Evolutionary conservation across 495 filamentous ascomycete species (phyloP), one percentile per base, ranked within the genome.

Genomic region (Aspergillus bertholletiae): DNA sequence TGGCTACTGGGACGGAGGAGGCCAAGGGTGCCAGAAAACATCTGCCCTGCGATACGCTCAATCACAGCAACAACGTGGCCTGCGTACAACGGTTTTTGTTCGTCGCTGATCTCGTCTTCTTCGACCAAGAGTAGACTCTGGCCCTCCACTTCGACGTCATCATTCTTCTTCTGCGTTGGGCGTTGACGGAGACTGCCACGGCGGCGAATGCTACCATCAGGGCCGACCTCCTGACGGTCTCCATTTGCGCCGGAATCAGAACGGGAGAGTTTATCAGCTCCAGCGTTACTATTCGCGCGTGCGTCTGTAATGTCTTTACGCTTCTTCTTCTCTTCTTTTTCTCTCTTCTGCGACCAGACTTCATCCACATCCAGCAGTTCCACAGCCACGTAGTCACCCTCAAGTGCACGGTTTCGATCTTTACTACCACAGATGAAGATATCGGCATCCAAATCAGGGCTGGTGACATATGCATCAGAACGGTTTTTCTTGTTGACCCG

Each of bases 241-340:
- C 77, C 74, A 51, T 88, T 88, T 51, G 84, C 80, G 44, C 78
- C 79, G 3, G 79, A 80, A 66, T 86, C 84, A 34, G 77, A 86
- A 32, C 79, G 75, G 55, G 85, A 77, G 58, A 81, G 57, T 67
- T 90, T 83, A 67, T 85, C 79, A 65, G 84, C 85, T 39, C 88
- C 85, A 61, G 85, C 88, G 27, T 77, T 88, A 54, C 86, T 86
- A 57, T 78, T 78, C 30, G 84, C 84, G 51, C 94, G 84, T 44
- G 90, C 90, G 63, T 97, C 94, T 21, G 91, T 95, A 54, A 96
- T 94, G 64, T 98, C 94, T 78, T 98, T 98, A 68, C 94, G 88
- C 77, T 97, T 97, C 85, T 98, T 98, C 79, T 98, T 98, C 64
- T 98, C 94, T 69, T 98, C 94, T 66, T 98, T 98, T 68, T 98